A percentile compares a stretch with the other conserved stretches of the same genome.
These are phyloP conservation scores for Oidiodendron maius DNA, from an alignment of 495 filamentous ascomycete species.

Conservation along the genomic window DNA sequence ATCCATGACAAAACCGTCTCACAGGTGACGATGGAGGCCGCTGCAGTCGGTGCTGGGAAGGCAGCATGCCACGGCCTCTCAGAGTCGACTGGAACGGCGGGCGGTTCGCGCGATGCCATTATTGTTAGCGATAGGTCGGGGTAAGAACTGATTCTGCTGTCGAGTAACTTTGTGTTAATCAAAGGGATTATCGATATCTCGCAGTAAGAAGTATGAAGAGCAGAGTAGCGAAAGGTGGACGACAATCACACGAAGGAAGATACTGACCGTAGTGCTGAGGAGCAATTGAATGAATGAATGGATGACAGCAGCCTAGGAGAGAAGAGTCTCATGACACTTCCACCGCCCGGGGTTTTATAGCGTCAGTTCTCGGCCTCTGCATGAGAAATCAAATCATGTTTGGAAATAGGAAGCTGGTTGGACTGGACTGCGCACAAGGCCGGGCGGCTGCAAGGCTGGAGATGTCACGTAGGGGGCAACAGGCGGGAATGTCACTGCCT, in stretches of 20 bases:
- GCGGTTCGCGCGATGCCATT: neutral
- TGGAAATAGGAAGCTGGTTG: too few species aligned
- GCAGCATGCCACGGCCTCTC: conserved; percentile 27
- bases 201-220: neutral
- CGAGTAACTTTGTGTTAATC: neutral
- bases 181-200: neutral
- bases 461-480: neutral
- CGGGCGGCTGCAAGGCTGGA: neutral
- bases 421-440: too few species aligned
- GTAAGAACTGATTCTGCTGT: neutral
- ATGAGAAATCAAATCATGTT: neutral
- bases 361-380: neutral
- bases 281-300: neutral
- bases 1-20: conserved; percentile 37
- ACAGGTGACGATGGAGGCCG: conserved; percentile 29
- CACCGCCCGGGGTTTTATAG: neutral
- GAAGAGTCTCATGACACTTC: neutral
- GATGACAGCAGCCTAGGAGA: neutral
- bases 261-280: neutral
- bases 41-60: conserved; percentile 32
- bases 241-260: neutral
- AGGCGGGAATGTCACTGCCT: neutral
- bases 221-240: neutral
- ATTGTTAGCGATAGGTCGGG: neutral
- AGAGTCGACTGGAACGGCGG: neutral